Evolutionary conservation across 805 yeast genomes (phyloP).

Genomic region (Wickerhamomyces bovis): DNA sequence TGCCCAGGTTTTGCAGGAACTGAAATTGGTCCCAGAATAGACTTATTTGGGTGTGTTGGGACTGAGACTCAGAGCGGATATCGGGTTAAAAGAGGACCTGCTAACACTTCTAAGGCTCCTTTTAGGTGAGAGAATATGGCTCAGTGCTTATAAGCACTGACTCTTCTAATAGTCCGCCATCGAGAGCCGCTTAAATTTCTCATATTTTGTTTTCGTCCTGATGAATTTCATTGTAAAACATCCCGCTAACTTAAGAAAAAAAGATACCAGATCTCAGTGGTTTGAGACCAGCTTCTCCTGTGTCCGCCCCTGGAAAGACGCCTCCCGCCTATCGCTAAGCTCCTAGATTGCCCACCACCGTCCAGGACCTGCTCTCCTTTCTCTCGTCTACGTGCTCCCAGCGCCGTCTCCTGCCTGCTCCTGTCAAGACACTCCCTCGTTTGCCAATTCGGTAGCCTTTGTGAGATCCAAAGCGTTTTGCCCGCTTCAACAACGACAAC

Average conservation of each 20-base stretch:
- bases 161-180: neutral
- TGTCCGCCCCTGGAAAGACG: neutral
- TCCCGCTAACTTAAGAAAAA: neutral
- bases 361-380: neutral
- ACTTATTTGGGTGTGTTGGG: no score
- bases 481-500: neutral
- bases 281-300: neutral
- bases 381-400: neutral
- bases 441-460: neutral
- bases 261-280: neutral
- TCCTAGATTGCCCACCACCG: neutral
- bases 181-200: neutral
- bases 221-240: neutral
- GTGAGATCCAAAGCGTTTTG: neutral
- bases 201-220: neutral
- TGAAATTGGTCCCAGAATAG: no score
- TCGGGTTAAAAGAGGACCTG: no score
- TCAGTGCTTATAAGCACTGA: neutral
- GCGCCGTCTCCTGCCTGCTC: neutral
- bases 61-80: no score
- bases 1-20: no score
- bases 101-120: no score
- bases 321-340: neutral
- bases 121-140: no score
- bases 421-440: neutral